Base-by-base conservation (phyloP, 2,329 filamentous ascomycete genomes). In the Stagonosporopsis cucurbitacearum region DNA sequence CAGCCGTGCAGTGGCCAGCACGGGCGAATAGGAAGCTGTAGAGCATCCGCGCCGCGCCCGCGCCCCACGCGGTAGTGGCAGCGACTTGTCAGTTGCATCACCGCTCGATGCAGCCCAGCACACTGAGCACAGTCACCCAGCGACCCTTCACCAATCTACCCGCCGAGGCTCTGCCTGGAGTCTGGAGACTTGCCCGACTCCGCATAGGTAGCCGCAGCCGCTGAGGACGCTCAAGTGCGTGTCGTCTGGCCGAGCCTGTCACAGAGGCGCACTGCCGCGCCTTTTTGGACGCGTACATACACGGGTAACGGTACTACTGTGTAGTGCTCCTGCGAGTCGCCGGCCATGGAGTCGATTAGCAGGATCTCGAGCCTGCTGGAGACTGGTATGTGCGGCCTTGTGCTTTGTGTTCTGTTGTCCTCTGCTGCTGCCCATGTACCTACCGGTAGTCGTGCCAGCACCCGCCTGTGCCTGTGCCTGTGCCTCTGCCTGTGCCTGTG, bases 351-450 rank as follows among this genome's bases (percentile, higher is more conserved):
- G 85, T 96, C 94, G 20, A 92, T 98, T 74, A 92, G 94, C 63
- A 86, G 91, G 71, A 96, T 99, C 77, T 96, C 93, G 67, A 91
- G 87, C 75, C 86, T 98, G 79, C 88, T 99, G 77, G 95, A 98
- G 82, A 95, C 90, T 79, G 92, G 94, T 96, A 83, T 56, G 53
- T 56, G 53, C 53, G 53, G 36, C 26, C 17, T 45, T 37, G 37
- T 48, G 30, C 32, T 44, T 22, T 22, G 26, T 37, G 45, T 45
- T 33, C 45, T 44, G 35, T 30, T 25, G 19, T 30, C 37, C n/a
- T 28, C 3, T 32, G 35, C 35, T 28, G 23, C 39, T 17, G 39
- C 19, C n/a, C 39, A 33, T 50, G 47, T 36, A 37, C 43, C 25
- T 33, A 7, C n/a, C 25, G 49, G 41, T 20, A 12, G 19, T 3